Base-by-base conservation (phyloP, 106 monocot genomes). In the Dioscorea dumetorum region DNA sequence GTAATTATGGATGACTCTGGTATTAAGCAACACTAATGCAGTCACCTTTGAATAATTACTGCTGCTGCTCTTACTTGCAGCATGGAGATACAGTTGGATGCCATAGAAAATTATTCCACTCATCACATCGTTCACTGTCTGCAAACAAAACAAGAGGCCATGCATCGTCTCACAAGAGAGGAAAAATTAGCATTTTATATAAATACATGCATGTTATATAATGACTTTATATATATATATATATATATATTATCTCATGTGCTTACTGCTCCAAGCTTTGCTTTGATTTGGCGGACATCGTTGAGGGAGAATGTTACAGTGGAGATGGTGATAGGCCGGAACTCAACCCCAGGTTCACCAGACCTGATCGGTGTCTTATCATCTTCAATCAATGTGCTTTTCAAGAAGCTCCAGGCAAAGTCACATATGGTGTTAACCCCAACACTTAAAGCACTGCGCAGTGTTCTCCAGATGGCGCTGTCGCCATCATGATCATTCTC, bases 61-160 rank as follows among this genome's bases (percentile, higher is more conserved):
- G 34, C 57, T 67, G 17, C 17, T 12, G 48, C 24, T 70, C 9
- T 70, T 23, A 5, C 49, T 58, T 15, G 50, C 63, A 0, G 62
- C 32, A 41, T 73, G 62, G 22, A 91, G 24, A 72, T 87, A 91
- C 8, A 91, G 67, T 24, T 80, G 84, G 7, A 60, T 71, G 2
- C 91, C 87, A 58, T 87, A 84, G 50, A 87, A 91, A 21, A 91
- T 64, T n/a, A 84, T 72, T 33, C 91, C 91, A 22, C 58, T 62
- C 11, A 91, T 79, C 2, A 87, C 83, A 67, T 91, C 91, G 64
- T 87, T 91, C 24, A 91, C 57, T 5, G 91, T 84, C 91, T 91
- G 81, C 9, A 67, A 62, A 56, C 50, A 58, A 68, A 49, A 57
- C 24, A 22, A 5, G 5, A 41, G 6, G n/a, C n/a, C n/a, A n/a